A percentile compares a stretch with the other conserved stretches of the same genome.
Evolutionary conservation across 2,329 filamentous ascomycete genomes (phyloP).

Genomic region (Fulvia fulva): DNA sequence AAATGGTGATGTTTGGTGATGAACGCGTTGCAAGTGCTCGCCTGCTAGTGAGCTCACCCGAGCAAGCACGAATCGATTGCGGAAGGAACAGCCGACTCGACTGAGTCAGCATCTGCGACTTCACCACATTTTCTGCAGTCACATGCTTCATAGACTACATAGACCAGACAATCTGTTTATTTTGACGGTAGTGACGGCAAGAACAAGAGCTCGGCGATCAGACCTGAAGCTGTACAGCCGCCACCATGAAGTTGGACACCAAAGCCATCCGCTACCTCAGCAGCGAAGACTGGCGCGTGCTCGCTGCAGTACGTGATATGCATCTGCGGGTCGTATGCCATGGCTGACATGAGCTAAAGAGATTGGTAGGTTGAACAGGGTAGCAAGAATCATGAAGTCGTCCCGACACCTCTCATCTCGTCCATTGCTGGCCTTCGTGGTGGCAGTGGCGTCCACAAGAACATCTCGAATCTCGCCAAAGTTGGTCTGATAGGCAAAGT

Average conservation of each 20-base stretch:
- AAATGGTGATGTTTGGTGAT: conserved; percentile 3
- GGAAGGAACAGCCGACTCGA: conserved; percentile 1
- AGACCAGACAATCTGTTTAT: not conserved
- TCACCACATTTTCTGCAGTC: conserved; percentile 10
- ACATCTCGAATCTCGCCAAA: conserved; percentile 89
- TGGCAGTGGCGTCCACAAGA: conserved; percentile 70
- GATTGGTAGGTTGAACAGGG: conserved; percentile 75
- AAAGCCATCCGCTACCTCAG: conserved; percentile 90
- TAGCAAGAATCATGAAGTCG: conserved; percentile 94
- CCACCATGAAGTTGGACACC: conserved; percentile 86
- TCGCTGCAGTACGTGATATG: conserved; percentile 69
- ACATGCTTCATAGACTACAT: not conserved
- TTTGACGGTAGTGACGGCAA: too few species aligned
- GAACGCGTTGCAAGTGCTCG: conserved; percentile 6
- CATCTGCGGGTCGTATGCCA: conserved; percentile 3
- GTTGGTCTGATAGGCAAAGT: conserved; percentile 84
- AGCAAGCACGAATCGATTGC: not conserved
- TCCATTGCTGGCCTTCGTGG: conserved; percentile 78
- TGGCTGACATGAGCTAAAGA: conserved; percentile 16
- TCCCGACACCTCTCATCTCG: conserved; percentile 83
- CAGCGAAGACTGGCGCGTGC: conserved; percentile 89
- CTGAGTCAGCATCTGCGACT: conserved; percentile 3
- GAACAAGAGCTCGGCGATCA: too few species aligned
- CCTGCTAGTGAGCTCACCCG: conserved; percentile 9
- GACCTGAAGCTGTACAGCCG: not conserved